These are phyloP conservation scores for Yamadazyma triangularis DNA, from an alignment of 1,139 yeast genomes.

Conservation along the genomic window DNA sequence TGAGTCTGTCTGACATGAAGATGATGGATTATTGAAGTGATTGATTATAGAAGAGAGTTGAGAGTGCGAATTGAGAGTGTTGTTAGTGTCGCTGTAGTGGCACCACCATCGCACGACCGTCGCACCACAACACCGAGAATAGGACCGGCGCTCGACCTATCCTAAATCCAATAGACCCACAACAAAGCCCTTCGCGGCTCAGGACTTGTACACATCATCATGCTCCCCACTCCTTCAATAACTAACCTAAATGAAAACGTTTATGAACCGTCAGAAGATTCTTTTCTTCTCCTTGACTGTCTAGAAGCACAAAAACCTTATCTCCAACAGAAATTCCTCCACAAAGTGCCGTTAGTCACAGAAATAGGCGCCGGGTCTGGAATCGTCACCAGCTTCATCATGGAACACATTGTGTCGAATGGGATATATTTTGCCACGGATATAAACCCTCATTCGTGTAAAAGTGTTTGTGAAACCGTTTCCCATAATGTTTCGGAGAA, in stretches of 20 bases:
- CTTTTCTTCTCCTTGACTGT: conserved; percentile 74
- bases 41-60: too few relatives aligned
- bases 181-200: too few relatives aligned
- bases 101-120: too few relatives aligned
- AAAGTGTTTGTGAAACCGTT: conserved; percentile 49
- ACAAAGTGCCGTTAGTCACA: conserved; percentile 50
- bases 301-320: conserved; percentile 54
- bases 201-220: too few relatives aligned
- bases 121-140: too few relatives aligned
- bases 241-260: conserved; percentile 42
- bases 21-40: conserved; percentile 19
- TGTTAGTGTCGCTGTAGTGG: too few relatives aligned
- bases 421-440: conserved; percentile 68
- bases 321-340: conserved; percentile 24
- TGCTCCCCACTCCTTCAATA: conserved; percentile 42
- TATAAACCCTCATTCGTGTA: conserved; percentile 73
- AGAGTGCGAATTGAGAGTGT: too few relatives aligned
- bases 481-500: conserved; percentile 27
- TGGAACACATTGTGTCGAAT: conserved; percentile 44
- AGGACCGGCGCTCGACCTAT: too few relatives aligned
- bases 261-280: conserved; percentile 93
- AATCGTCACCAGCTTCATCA: conserved; percentile 71
- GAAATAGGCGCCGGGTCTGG: conserved; percentile 96
- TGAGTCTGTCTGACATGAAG: conserved; percentile 85
- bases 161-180: too few relatives aligned